Evolutionary conservation across 2,329 filamentous ascomycete genomes (phyloP).

Genomic region (Alternaria conjuncta): DNA sequence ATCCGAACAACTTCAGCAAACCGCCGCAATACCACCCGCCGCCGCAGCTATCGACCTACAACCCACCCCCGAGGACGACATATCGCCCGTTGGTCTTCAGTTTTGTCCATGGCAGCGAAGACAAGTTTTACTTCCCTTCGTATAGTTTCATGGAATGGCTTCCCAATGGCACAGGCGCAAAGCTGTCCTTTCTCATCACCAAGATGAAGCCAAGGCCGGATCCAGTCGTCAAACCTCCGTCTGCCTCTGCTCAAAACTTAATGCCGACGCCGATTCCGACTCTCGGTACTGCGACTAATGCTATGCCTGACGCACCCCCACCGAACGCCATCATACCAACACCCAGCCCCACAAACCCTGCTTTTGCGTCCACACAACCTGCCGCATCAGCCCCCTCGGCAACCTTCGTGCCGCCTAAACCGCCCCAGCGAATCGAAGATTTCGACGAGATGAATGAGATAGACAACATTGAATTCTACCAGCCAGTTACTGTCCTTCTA

Average conservation of each 20-base stretch:
- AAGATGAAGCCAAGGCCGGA: conserved; percentile 61
- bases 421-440: conserved; percentile 44
- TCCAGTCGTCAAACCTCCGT: conserved; percentile 48
- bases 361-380: conserved; percentile 20
- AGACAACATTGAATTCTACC: conserved; percentile 60
- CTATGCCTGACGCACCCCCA: conserved; percentile 10
- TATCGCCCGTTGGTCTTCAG: conserved; percentile 51
- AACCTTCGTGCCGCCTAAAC: conserved; percentile 35
- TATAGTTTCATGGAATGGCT: conserved; percentile 77
- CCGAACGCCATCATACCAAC: conserved; percentile 7
- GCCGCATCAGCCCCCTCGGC: conserved; percentile 14
- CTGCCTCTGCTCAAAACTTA: conserved; percentile 36
- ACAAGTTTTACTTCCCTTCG: conserved; percentile 79
- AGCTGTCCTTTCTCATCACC: conserved; percentile 79
- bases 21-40: conserved; percentile 31
- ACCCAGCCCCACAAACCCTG: conserved; percentile 9
- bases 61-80: conserved; percentile 52
- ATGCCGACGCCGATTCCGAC: not conserved
- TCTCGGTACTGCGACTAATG: conserved; percentile 5
- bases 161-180: conserved; percentile 65
- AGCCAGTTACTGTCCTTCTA: conserved; percentile 72
- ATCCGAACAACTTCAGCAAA: conserved; percentile 30
- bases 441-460: conserved; percentile 55
- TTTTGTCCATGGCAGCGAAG: conserved; percentile 59
- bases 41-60: conserved; percentile 36